Percentiles rank a stretch among this genome's conserved stretches.
These are phyloP conservation scores for Solanum lycopersicoides DNA, from an alignment of 257 asterid genomes.

Conservation along the genomic window DNA sequence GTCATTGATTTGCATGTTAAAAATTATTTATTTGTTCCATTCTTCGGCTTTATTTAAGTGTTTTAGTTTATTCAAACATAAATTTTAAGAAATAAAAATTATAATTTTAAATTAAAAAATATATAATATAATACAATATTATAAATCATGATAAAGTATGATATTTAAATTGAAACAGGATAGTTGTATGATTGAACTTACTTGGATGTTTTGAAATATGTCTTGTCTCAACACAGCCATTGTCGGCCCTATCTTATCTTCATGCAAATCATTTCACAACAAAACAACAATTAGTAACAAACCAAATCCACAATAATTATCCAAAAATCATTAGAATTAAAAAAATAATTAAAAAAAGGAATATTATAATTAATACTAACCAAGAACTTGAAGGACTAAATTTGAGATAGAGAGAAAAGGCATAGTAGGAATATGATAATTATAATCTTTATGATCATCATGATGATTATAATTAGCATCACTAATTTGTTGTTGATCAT, in stretches of 20 bases:
- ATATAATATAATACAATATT: too few species aligned
- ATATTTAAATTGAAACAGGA: too few species aligned
- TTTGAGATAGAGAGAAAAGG: conserved; percentile 74
- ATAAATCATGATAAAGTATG: too few species aligned
- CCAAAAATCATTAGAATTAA: not conserved
- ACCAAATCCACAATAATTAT: not conserved
- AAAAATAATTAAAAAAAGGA: not conserved
- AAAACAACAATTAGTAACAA: not conserved
- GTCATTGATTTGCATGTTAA: not conserved
- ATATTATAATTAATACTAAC: conserved; percentile 10
- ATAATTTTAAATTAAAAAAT: too few species aligned
- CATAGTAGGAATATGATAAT: conserved; percentile 36
- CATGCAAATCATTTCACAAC: conserved; percentile 20
- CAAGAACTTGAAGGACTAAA: conserved; percentile 69
- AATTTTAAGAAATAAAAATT: too few species aligned
- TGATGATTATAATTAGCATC: not conserved
- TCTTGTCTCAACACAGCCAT: conserved; percentile 92
- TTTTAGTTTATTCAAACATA: too few species aligned
- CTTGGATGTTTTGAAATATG: conserved; percentile 73
- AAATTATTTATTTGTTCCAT: not conserved
- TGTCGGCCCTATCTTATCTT: conserved; percentile 98
- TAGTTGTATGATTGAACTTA: not conserved
- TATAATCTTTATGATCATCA: not conserved
- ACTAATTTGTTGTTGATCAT: not conserved
- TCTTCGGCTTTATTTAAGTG: too few species aligned